Percentiles rank a stretch among this genome's conserved stretches.
These are phyloP conservation scores for Eragrostis curvula DNA, from an alignment of 176 grass and related monocot species.

Conservation along the genomic window DNA sequence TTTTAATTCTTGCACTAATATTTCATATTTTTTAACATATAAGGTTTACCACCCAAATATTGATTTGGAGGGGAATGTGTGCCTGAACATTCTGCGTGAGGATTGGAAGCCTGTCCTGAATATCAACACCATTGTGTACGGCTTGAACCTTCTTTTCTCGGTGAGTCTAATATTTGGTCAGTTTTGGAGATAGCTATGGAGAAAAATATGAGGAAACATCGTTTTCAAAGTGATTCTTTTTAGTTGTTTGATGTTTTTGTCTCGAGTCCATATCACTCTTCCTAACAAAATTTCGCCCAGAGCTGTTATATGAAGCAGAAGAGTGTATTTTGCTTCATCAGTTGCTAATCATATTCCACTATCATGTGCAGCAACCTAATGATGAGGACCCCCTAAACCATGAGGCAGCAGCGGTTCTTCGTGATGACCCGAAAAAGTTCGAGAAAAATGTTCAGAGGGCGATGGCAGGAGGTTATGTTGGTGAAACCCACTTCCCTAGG, in stretches of 20 bases:
- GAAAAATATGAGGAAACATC: not conserved
- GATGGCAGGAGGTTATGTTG: constrained; percentile 73
- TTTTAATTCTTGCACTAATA: not conserved
- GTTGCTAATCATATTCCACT: constrained; percentile 16
- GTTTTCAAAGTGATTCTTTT: not conserved
- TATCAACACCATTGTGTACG: constrained; percentile 75
- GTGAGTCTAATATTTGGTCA: constrained; percentile 26
- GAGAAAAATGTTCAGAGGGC: constrained; percentile 74
- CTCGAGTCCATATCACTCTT: not conserved
- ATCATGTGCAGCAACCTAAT: constrained; percentile 71
- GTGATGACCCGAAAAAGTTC: constrained; percentile 74
- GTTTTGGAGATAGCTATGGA: not conserved
- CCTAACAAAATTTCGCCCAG: not conserved
- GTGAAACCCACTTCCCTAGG: constrained; percentile 64
- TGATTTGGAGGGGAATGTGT: constrained; percentile 81
- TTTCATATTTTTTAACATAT: not conserved
- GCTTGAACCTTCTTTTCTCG: constrained; percentile 73
- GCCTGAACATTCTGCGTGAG: constrained; percentile 76
- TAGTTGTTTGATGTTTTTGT: not conserved
- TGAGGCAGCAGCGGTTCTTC: constrained; percentile 67
- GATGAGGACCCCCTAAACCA: constrained; percentile 84
- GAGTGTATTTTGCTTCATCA: not conserved
- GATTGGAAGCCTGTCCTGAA: constrained; percentile 85
- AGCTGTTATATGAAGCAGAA: not conserved
- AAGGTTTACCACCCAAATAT: constrained; percentile 90